phyloP scores from a whole-genome alignment of 2,329 filamentous ascomycete species.

The Alternaria dauci region DNA sequence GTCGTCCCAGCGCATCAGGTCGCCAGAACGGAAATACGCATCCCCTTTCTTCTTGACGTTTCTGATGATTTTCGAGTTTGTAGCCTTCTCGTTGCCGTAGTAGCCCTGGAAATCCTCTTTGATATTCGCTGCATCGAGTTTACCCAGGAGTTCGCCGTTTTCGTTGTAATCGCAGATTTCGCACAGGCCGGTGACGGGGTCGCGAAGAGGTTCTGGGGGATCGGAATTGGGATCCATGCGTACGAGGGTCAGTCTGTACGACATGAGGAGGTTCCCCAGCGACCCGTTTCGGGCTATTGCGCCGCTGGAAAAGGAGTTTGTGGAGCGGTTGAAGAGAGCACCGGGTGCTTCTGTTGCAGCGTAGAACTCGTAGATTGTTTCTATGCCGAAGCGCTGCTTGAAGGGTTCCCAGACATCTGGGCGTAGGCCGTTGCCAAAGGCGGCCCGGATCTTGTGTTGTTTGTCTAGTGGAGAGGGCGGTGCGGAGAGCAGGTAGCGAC shows the following conservation, averaged over 20 bases:
- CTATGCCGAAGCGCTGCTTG: constrained; percentile 51
- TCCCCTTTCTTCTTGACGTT: constrained; percentile 49
- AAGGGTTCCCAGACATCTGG: constrained; percentile 54
- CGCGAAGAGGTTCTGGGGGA: constrained; percentile 64
- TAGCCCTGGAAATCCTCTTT: constrained; percentile 68
- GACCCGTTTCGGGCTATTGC: constrained; percentile 75
- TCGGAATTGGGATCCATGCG: constrained; percentile 72
- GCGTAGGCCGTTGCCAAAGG: constrained; percentile 53
- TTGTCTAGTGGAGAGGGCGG: constrained; percentile 44
- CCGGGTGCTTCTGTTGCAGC: constrained; percentile 64
- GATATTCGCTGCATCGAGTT: constrained; percentile 54
- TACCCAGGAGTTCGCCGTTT: constrained; percentile 74
- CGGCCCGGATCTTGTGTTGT: constrained; percentile 42
- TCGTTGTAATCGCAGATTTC: constrained; percentile 67
- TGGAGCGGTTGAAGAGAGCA: constrained; percentile 59
- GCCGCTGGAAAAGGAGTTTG: constrained; percentile 67
- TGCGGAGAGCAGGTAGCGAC: constrained; percentile 49
- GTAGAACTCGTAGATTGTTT: constrained; percentile 52
- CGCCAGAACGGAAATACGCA: constrained; percentile 50
- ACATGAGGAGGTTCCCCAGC: constrained; percentile 61
- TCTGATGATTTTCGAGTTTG: constrained; percentile 43
- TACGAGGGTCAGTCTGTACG: constrained; percentile 67
- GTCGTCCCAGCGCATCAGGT: constrained; percentile 43
- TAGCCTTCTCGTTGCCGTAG: constrained; percentile 57
- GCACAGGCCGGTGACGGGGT: constrained; percentile 72